Conservation (phyloP, 148 eudicot species). For the Rhododendron vialii region DNA sequence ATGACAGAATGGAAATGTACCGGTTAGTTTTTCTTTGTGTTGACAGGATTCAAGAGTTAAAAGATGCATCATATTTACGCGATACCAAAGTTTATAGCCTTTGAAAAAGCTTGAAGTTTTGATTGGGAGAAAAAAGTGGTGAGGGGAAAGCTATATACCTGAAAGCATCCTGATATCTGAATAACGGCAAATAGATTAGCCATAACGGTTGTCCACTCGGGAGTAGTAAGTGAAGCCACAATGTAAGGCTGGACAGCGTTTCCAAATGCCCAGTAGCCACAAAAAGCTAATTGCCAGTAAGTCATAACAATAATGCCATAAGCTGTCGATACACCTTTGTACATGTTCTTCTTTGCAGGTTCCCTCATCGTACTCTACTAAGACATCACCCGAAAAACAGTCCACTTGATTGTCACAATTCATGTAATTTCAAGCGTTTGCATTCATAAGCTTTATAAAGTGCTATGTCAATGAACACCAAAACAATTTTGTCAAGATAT, state of each 20-base stretch:
- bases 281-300: constrained; percentile 44
- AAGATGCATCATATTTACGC: background rate
- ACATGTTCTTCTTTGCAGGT: constrained; percentile 44
- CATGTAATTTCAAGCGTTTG: background rate
- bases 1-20: background rate
- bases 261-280: constrained; percentile 47
- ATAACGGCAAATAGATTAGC: constrained; percentile 42
- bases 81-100: background rate
- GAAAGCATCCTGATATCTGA: constrained; percentile 48
- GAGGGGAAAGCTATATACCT: constrained; percentile 19
- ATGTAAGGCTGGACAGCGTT: constrained; percentile 37
- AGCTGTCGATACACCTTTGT: constrained; percentile 43
- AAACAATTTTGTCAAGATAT: background rate
- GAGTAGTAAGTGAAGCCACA: constrained; percentile 36
- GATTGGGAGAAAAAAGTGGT: background rate
- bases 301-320: constrained; percentile 31
- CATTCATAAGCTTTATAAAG: background rate
- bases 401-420: background rate
- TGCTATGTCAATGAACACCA: background rate
- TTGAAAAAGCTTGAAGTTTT: background rate
- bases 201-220: constrained; percentile 37
- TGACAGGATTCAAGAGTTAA: background rate
- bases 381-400: background rate
- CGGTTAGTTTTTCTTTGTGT: background rate
- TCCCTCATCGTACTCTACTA: constrained; percentile 33